Conservation (phyloP, 2,329 filamentous ascomycete genomes). For the Metarhizium album region DNA sequence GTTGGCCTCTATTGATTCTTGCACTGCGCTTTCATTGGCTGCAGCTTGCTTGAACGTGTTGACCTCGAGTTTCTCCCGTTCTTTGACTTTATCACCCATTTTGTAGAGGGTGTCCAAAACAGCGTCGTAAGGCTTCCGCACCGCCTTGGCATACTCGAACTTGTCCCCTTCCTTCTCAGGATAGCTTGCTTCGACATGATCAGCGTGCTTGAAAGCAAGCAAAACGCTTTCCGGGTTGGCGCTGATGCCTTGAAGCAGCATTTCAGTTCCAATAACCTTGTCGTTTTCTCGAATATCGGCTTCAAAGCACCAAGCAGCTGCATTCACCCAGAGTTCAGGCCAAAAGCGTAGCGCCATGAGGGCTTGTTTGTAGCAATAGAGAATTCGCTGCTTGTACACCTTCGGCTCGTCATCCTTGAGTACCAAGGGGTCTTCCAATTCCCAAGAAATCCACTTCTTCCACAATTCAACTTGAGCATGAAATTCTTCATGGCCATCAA, state of each 20-base stretch:
- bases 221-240: constrained; percentile 93
- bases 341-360: constrained; percentile 90
- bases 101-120: constrained; percentile 82
- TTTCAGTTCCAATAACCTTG: constrained; percentile 54
- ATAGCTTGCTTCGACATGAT: constrained; percentile 72
- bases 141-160: constrained; percentile 63
- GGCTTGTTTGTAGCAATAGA: constrained; percentile 90
- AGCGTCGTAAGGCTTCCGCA: constrained; percentile 74
- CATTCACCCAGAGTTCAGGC: constrained; percentile 93
- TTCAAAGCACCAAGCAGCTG: constrained; percentile 82
- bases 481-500: constrained; percentile 79
- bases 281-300: constrained; percentile 57
- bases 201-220: constrained; percentile 79
- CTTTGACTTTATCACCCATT: constrained; percentile 63
- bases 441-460: constrained; percentile 92
- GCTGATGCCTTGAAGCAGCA: constrained; percentile 70
- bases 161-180: constrained; percentile 69
- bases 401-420: constrained; percentile 70
- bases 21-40: constrained; percentile 24
- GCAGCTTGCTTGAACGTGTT: constrained; percentile 44
- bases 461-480: constrained; percentile 75
- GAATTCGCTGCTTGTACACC: constrained; percentile 64
- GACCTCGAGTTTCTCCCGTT: constrained; percentile 48
- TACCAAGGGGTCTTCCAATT: constrained; percentile 84
- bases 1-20: constrained; percentile 35